Evolutionary conservation across 1,284 basidiomycete genomes (phyloP).

Genomic region (Gymnopus androsaceus): DNA sequence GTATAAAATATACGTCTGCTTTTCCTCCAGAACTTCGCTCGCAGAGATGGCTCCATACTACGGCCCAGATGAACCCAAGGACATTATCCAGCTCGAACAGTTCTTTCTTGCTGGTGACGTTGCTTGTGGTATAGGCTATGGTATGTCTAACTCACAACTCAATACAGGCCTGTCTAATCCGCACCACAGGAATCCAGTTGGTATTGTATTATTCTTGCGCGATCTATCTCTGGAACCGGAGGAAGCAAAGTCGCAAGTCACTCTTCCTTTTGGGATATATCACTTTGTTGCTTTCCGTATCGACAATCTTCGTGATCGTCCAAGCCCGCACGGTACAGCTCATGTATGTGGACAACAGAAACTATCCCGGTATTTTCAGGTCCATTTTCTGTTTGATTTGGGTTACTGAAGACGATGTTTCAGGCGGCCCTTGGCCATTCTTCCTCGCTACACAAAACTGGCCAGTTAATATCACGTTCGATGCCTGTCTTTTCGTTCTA

Average conservation of each 20-base stretch:
- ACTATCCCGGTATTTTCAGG: slow-evolving; percentile 32
- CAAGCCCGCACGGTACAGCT: slow-evolving; percentile 41
- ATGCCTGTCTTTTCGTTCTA: slow-evolving; percentile 41
- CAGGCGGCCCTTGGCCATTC: slow-evolving; percentile 38
- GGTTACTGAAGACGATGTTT: slow-evolving; percentile 18
- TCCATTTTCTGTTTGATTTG: not conserved
- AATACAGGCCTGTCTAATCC: not conserved
- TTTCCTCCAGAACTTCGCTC: too few species aligned
- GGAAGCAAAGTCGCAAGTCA: slow-evolving; percentile 30
- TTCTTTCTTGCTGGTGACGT: slow-evolving; percentile 41
- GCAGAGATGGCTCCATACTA: slow-evolving; percentile 32
- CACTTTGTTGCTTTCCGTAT: slow-evolving; percentile 37
- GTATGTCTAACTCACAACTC: slow-evolving; percentile 16
- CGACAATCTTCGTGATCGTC: slow-evolving; percentile 40
- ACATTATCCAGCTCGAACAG: slow-evolving; percentile 36
- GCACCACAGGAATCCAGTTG: slow-evolving; percentile 37
- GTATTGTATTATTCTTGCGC: slow-evolving; percentile 40
- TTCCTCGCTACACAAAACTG: slow-evolving; percentile 40
- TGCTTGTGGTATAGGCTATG: slow-evolving; percentile 35
- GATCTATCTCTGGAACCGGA: slow-evolving; percentile 40
- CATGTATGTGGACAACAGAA: slow-evolving; percentile 46
- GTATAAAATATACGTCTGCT: too few species aligned
- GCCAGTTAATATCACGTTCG: slow-evolving; percentile 44
- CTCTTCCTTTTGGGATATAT: slow-evolving; percentile 41
- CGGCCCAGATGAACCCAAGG: slow-evolving; percentile 29